These are phyloP conservation scores for Erysimum cheiranthoides DNA, from an alignment of 345 rosid species.

Conservation along the genomic window DNA sequence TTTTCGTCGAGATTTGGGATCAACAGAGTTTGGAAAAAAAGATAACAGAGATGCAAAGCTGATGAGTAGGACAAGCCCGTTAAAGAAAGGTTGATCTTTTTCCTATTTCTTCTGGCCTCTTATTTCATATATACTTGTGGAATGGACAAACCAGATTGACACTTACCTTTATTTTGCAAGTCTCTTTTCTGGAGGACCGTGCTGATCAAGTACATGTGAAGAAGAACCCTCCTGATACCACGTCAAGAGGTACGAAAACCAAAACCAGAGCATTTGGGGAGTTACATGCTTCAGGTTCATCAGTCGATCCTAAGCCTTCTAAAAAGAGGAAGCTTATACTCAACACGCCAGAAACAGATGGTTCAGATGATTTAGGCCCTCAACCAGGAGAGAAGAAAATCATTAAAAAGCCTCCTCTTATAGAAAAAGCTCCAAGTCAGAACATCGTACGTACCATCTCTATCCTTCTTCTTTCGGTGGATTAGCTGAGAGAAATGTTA, in stretches of 20 bases:
- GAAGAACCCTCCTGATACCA: conserved; percentile 30
- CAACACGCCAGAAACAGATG: conserved; percentile 31
- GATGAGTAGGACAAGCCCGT: conserved; percentile 30
- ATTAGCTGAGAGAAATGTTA: conserved; percentile 24
- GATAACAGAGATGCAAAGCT: conserved; percentile 31
- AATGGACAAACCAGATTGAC: conserved; percentile 31
- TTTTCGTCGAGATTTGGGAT: conserved; percentile 16
- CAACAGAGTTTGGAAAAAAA: conserved; percentile 6
- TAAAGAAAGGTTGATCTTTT: conserved; percentile 41
- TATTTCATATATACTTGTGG: conserved; percentile 2
- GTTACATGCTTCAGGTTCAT: conserved; percentile 28
- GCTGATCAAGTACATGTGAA: conserved; percentile 30
- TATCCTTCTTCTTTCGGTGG: conserved; percentile 25
- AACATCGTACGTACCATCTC: conserved; percentile 42
- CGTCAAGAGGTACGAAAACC: conserved; percentile 27
- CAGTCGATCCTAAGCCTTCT: conserved; percentile 29
- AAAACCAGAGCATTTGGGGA: conserved; percentile 31
- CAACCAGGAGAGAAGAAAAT: conserved; percentile 32
- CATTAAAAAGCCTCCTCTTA: conserved; percentile 29
- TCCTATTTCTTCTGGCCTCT: not conserved
- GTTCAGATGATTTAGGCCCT: conserved; percentile 12
- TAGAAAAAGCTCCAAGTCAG: conserved; percentile 40
- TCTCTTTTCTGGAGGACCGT: conserved; percentile 18
- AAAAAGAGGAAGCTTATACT: conserved; percentile 52
- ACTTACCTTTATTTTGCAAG: conserved; percentile 30